Evolutionary conservation across 257 asterid species (phyloP), one percentile per base, ranked within the genome.

Genomic region (Leonotis leonurus): DNA sequence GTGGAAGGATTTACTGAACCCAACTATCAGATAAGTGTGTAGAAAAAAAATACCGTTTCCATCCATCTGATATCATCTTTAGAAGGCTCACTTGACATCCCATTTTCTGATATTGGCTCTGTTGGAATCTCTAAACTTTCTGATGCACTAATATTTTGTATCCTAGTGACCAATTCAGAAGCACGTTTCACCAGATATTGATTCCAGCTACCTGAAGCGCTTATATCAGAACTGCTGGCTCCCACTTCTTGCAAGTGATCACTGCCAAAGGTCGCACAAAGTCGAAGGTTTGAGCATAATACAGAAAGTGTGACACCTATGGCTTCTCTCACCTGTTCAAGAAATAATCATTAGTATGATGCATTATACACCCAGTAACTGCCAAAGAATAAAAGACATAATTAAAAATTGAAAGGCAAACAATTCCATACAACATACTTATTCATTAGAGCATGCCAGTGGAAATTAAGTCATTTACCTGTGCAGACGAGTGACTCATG

Each of bases 401-500:
- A 26, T 14, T 12, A 1, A 51, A 62, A 44, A 70, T 27, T n/a
- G 56, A 43, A 29, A 40, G 54, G 46, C 26, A 18, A 24, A 44
- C 56, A 27, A 41, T 35, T 17, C 59, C 26, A 55, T 9, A 49
- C 25, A 49, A 21, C 53, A 53, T 24, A 58, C 56, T 71, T 62
- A 53, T 36, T 30, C 51, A n/a, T 45, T 46, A 57, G 32, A 61
- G 49, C 25, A 60, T 3, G 32, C 25, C 39, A 46, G 25, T n/a
- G 45, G 26, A 46, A 46, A 73, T 36, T 60, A 30, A 55, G 50
- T 69, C 51, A 53, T 91, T 87, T 81, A 93, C 99, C 72, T 93
- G 97, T 18, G 96, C 94, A 68, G 99, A 93, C 22, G 96, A 81
- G 81, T 89, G 99, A 61, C 72, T 85, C 99, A 89, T 93, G 81